Conservation (phyloP, 352 stramenopile species). For the Phytophthora cryptogea region DNA sequence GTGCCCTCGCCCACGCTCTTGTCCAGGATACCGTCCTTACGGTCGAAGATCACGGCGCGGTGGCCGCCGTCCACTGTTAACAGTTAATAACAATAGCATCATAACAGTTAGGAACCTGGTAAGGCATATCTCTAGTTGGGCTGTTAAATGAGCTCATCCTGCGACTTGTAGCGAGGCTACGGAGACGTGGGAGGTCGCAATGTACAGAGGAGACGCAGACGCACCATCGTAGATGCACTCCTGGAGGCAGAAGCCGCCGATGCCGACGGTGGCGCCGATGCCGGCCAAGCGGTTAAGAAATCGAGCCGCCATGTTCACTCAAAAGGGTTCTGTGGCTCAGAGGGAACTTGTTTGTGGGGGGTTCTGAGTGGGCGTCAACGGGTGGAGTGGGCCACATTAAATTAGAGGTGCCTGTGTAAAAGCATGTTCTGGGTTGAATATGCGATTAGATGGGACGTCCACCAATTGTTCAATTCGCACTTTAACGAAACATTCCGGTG, state of each 20-base stretch:
- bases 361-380: slow-evolving; percentile 15
- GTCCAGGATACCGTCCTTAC: slow-evolving; percentile 96
- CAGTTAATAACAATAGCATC: slow-evolving; percentile 6
- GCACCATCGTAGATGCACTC: slow-evolving; percentile 88
- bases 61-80: slow-evolving; percentile 97
- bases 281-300: slow-evolving; percentile 78
- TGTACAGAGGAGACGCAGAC: slow-evolving; percentile 27
- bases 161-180: slow-evolving; percentile 11
- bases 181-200: background rate
- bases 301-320: slow-evolving; percentile 58
- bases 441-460: background rate
- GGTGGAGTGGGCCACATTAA: slow-evolving; percentile 18
- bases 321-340: slow-evolving; percentile 32
- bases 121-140: background rate
- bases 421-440: slow-evolving; percentile 8
- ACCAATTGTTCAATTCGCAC: slow-evolving; percentile 15
- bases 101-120: slow-evolving; percentile 7
- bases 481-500: slow-evolving; percentile 18
- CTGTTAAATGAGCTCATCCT: background rate
- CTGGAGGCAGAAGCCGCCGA: slow-evolving; percentile 70
- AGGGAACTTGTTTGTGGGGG: slow-evolving; percentile 19
- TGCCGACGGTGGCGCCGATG: slow-evolving; percentile 59
- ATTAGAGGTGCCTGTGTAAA: slow-evolving; percentile 17
- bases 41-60: slow-evolving; percentile 99
- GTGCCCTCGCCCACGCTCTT: slow-evolving; percentile 97